phyloP scores from a whole-genome alignment of 306 rosid species.

The Arachis stenosperma region DNA sequence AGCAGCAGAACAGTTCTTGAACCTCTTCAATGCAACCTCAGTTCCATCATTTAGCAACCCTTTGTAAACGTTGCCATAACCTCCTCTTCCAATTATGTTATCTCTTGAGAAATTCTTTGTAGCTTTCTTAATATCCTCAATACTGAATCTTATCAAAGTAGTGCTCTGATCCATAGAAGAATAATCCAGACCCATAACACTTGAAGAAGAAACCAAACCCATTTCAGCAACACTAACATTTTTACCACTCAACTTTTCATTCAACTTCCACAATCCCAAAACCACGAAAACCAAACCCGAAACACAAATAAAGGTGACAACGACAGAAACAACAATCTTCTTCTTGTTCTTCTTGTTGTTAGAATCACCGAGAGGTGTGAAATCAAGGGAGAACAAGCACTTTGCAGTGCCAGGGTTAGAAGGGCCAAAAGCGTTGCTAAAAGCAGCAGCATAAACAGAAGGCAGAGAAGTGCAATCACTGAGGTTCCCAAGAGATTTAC shows the following conservation, averaged over 20 bases:
- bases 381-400: constrained; percentile 61
- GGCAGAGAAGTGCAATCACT: constrained; percentile 62
- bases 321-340: constrained; percentile 48
- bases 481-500: constrained; percentile 57
- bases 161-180: constrained; percentile 69
- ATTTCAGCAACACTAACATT: constrained; percentile 42
- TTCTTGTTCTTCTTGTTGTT: background rate
- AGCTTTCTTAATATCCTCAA: constrained; percentile 76
- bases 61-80: constrained; percentile 92
- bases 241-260: constrained; percentile 31
- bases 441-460: constrained; percentile 72
- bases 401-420: constrained; percentile 63
- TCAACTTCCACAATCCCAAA: constrained; percentile 48
- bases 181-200: constrained; percentile 47
- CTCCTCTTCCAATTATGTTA: constrained; percentile 80
- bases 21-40: constrained; percentile 93
- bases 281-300: constrained; percentile 31
- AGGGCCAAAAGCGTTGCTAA: constrained; percentile 59
- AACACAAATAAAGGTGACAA: constrained; percentile 43
- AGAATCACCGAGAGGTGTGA: constrained; percentile 13
- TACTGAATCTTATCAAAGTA: constrained; percentile 61
- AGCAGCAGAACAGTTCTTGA: constrained; percentile 88
- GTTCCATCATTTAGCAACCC: constrained; percentile 69
- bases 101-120: constrained; percentile 78
- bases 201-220: constrained; percentile 41